phyloP scores from a whole-genome alignment of 176 grass and related monocot genomes.

The Aegilops longissima region DNA sequence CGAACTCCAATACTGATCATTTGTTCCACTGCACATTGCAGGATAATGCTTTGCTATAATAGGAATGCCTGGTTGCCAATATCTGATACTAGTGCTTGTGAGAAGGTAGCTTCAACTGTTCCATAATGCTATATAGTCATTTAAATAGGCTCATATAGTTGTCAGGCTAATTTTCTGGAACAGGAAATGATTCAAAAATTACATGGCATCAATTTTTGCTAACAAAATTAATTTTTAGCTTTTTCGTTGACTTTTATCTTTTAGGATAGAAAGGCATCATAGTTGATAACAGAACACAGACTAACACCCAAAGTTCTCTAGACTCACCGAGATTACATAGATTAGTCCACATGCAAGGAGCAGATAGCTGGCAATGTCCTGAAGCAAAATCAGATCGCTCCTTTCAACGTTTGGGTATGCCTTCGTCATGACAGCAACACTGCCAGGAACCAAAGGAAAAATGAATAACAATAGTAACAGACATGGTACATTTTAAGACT shows the following conservation, averaged over 20 bases:
- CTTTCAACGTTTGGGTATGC: conserved; percentile 63
- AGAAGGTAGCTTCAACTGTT: background rate
- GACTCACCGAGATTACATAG: conserved; percentile 77
- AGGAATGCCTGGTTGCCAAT: background rate
- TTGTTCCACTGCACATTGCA: background rate
- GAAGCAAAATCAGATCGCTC: conserved; percentile 70
- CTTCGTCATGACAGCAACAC: conserved; percentile 96
- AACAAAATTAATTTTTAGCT: background rate
- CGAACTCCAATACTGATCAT: background rate
- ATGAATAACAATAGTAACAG: conserved; percentile 6
- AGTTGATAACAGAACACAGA: conserved; percentile 22
- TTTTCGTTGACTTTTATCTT: background rate
- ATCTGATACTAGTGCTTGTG: background rate
- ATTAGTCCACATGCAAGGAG: conserved; percentile 85
- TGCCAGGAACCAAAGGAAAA: conserved; percentile 36
- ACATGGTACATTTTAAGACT: background rate
- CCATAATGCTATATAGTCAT: background rate
- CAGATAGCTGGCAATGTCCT: conserved; percentile 89
- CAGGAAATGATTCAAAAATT: background rate
- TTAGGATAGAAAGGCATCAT: background rate
- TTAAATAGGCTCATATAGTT: background rate
- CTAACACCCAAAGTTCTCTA: background rate
- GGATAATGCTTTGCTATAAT: background rate
- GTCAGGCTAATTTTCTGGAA: background rate
- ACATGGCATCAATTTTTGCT: background rate